Evolutionary conservation across 192 early-diverging fungal species (phyloP), one percentile per base, ranked within the genome.

Genomic region (Coemansia sp.): DNA sequence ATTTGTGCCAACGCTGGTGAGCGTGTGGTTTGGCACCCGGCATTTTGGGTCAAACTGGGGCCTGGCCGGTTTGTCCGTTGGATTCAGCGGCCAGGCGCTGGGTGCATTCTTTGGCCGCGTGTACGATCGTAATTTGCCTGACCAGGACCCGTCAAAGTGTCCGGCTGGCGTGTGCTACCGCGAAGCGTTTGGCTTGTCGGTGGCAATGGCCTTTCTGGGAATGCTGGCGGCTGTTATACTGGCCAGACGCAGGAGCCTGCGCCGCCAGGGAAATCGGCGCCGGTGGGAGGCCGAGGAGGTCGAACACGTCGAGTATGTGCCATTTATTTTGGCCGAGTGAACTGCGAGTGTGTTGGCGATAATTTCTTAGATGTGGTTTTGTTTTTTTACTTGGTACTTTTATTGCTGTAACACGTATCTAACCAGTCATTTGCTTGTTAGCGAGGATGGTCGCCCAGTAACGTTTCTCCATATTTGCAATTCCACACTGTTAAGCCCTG

Each of bases 91-190:
- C 14, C 84, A 85, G 44, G 38, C 59, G 5, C 79, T 81, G 32
- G 83, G 81, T 32, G 66, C 84, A 5, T 51, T 84, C 29, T 85
- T 85, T 58, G 85, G 85, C 25, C 76, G 55, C 23, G 53, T 82
- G 4, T 83, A 82, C 29, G 85, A 87, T 40, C 32, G 52, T 31
- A 78, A 78, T 38, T 19, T 78, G 43, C 75, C 75, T 0, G 69
- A 72, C 34, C 75, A 64, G 35, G 75, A 78, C 27, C 54, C 69
- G 41, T 39, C 68, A n/a, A 67, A 68, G 34, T 78, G 75, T 34
- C n/a, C 19, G 3, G n/a, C 36, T 7, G 75, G 75, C 17, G 17
- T 21, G 17, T 78, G 75, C 54, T 78, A 78, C 22, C 64, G 58
- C 27, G 53, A 52, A 14, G 68, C 75, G 2, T 78, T 78, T 59